Base-by-base conservation (phyloP, 2,329 filamentous ascomycete genomes). In the Aotearoamyces nothofagi region DNA sequence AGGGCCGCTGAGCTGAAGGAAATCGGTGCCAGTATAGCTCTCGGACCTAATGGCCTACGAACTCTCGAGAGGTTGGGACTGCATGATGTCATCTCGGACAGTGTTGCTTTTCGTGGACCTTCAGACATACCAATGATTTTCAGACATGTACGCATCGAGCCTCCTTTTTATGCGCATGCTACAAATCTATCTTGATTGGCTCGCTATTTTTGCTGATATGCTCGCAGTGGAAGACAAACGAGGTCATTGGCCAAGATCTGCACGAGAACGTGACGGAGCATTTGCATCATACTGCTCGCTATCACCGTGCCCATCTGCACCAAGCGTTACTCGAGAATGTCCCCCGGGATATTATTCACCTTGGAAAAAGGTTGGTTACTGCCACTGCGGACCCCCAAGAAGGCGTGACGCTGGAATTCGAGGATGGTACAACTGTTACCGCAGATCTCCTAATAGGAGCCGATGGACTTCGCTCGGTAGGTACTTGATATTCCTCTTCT, bases 11-110 rank as follows among this genome's bases (percentile, higher is more conserved):
- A 48, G 33, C 35, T 56, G 17, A 44, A 42, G 28, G 53, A 55
- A 32, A 49, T 56, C 9, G 52, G 53, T 7, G 53, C 52, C 4
- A 51, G 47, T 16, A 54, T 56, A 12, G 51, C 50, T 5, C 32
- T 57, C 8, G 49, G 50, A 1, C 53, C 53, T 3, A 56, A 55
- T 42, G 53, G 53, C 3, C 39, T 56, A 27, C 39, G 44, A 27
- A 50, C 50, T 8, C 40, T 56, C 10, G 43, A 55, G 28, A 40
- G 39, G 30, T 33, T 55, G 10, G 53, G 51, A 10, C 37, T 56
- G 8, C 22, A 46, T 2, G 44, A 50, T 39, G 46, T 43, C 5
- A 42, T 54, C 12, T 39, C 41, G 14, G 47, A 50, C 17, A 42
- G 47, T 5, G 39, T 54, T 22, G 48, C 41, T 2, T 53, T 47